phyloP scores from a whole-genome alignment of 2,329 filamentous ascomycete genomes.

The Colletotrichum sp. region DNA sequence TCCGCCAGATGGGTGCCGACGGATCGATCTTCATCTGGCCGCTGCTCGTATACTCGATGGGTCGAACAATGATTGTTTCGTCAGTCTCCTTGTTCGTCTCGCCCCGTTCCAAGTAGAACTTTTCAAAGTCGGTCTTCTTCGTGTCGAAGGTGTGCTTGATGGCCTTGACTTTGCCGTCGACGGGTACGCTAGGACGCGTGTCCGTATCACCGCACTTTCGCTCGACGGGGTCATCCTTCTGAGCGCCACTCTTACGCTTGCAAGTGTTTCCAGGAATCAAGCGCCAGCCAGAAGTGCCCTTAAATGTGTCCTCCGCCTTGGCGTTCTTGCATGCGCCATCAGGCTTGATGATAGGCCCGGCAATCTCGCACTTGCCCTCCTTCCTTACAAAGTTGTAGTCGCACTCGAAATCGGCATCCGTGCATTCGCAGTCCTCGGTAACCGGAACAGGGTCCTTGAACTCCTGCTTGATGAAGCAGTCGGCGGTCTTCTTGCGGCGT shows the following conservation, averaged over 20 bases:
- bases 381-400: conserved; percentile 86
- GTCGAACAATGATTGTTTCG: conserved; percentile 71
- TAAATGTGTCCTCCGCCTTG: conserved; percentile 74
- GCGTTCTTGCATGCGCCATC: conserved; percentile 73
- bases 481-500: conserved; percentile 83
- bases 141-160: conserved; percentile 69
- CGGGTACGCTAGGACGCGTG: conserved; percentile 51
- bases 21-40: conserved; percentile 39
- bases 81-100: conserved; percentile 68
- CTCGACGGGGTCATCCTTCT: conserved; percentile 77
- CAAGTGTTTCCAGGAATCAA: conserved; percentile 87
- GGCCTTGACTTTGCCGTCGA: conserved; percentile 70
- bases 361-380: conserved; percentile 66
- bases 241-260: conserved; percentile 61
- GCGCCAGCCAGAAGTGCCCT: conserved; percentile 88
- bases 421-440: conserved; percentile 80
- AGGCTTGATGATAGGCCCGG: conserved; percentile 67
- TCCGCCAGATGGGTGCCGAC: conserved; percentile 68
- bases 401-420: conserved; percentile 88
- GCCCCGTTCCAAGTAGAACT: conserved; percentile 80
- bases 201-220: conserved; percentile 73
- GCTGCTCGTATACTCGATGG: conserved; percentile 39
- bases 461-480: conserved; percentile 87
- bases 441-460: conserved; percentile 79
- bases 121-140: conserved; percentile 54